Percentiles rank a stretch among this genome's conserved stretches.
These are phyloP conservation scores for Fusarium haematococcum DNA, from an alignment of 2,329 filamentous ascomycete species.

Conservation along the genomic window DNA sequence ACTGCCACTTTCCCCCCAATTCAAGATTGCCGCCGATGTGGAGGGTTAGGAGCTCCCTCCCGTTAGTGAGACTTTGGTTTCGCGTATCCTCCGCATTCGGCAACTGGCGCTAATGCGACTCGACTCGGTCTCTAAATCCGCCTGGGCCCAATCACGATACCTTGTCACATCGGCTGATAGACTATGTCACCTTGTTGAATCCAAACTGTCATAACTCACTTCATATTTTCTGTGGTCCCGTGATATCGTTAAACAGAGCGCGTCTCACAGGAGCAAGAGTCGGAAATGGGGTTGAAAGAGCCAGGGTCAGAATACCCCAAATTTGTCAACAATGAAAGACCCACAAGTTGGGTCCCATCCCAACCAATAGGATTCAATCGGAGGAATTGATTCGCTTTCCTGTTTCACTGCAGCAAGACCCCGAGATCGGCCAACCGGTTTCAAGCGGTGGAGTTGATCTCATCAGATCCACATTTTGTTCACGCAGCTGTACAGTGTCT, in stretches of 20 bases:
- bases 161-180: neutral
- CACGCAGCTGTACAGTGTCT: too few relatives aligned
- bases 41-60: neutral
- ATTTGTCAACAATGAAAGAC: neutral
- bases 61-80: neutral
- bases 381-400: too few relatives aligned
- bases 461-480: too few relatives aligned
- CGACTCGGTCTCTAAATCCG: neutral
- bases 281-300: neutral
- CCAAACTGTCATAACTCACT: neutral
- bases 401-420: neutral
- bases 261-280: neutral
- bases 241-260: neutral
- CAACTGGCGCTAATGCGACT: neutral
- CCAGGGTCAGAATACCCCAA: neutral
- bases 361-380: too few relatives aligned
- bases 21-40: neutral
- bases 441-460: neutral
- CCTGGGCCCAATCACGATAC: neutral
- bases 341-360: neutral
- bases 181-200: neutral
- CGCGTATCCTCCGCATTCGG: neutral
- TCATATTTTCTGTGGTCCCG: neutral
- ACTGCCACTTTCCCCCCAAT: neutral
- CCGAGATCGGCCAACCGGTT: neutral